Evolutionary conservation across 768 basidiomycete species (phyloP), one percentile per base, ranked within the genome.

Genomic region (Boletus rufocinnamomeus): DNA sequence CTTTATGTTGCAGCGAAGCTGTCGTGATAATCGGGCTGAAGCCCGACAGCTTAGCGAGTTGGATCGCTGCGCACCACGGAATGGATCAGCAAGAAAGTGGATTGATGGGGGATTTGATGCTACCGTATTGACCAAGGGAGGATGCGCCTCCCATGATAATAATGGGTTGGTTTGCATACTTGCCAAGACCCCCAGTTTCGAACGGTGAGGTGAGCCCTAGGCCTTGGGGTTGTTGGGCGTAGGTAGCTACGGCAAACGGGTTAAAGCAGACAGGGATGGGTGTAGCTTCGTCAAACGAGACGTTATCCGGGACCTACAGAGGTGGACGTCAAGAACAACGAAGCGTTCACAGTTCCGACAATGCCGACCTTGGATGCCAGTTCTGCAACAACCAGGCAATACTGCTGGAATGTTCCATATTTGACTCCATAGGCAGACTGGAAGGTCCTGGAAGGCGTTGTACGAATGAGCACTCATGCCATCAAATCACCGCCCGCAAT

Each of bases 11-110:
- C 21, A 65, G 47, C 19, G 78, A 77, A 0, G 78, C 68, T 0
- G 78, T 78, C n/a, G 75, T 68, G 50, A 77, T 70, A 51, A 77
- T 74, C 10, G 71, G 72, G 2, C 60, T 67, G 57, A 75, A 75
- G 13, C 66, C 72, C n/a, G 70, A 73, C 46, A 73, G 43, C n/a
- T 55, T 63, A 8, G 76, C 70, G 14, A 75, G 65, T 57, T 74
- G 74, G 27, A 75, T 73, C n/a, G 56, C 72, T 71, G 28, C 5
- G 28, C 63, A 6, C 13, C 47, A 52, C 5, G 38, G 37, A 4
- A 41, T 8, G 1, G 0, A 23, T 60, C 17, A 44, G 17, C 3
- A 25, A 13, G 6, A 21, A 21, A 7, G 17, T 6, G 1, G 2
- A 41, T n/a, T 9, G 9, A 32, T 11, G 21, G n/a, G n/a, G 19